phyloP scores from a whole-genome alignment of 2,329 filamentous ascomycete genomes.

The Ophiostoma fasciatum region DNA sequence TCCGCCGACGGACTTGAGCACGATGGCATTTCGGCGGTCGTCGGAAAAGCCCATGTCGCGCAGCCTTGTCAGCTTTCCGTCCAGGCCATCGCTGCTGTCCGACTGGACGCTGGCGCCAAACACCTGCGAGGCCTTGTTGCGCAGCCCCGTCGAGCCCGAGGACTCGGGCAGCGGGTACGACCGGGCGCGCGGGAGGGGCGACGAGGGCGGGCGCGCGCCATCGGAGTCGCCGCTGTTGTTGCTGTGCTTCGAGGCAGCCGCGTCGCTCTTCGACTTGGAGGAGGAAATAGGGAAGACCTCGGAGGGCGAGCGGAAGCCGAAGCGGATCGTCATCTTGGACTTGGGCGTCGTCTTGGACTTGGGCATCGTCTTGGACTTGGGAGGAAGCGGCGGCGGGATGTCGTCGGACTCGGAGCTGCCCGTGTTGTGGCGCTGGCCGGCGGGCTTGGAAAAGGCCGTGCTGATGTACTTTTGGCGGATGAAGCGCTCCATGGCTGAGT shows the following conservation, averaged over 20 bases:
- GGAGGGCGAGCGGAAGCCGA: constrained; percentile 43
- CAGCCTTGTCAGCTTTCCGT: constrained; percentile 62
- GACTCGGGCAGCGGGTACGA: constrained; percentile 8
- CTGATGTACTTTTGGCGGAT: constrained; percentile 89
- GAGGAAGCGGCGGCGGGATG: constrained; percentile 45
- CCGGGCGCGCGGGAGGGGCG: constrained; percentile 13
- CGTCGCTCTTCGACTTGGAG: constrained; percentile 36
- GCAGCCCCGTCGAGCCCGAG: constrained; percentile 20
- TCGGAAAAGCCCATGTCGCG: constrained; percentile 88
- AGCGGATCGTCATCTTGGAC: too few species aligned
- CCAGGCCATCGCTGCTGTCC: constrained; percentile 34
- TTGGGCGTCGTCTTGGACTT: constrained; percentile 53
- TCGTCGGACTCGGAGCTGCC: constrained; percentile 40
- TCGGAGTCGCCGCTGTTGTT: constrained; percentile 3
- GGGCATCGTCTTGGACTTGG: constrained; percentile 50
- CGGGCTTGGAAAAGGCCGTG: constrained; percentile 17
- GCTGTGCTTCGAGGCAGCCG: constrained; percentile 3
- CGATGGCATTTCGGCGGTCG: constrained; percentile 59
- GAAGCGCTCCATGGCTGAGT: constrained; percentile 88
- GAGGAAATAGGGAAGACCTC: constrained; percentile 53
- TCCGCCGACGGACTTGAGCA: constrained; percentile 70
- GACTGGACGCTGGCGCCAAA: constrained; percentile 55
- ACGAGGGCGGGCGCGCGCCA: constrained; percentile 19
- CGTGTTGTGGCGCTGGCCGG: constrained; percentile 22
- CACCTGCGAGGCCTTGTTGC: constrained; percentile 49